A percentile compares a stretch with the other conserved stretches of the same genome.
These are phyloP conservation scores for Stephania yunnanensis DNA, from an alignment of 164 flowering plant genomes.

Conservation along the genomic window DNA sequence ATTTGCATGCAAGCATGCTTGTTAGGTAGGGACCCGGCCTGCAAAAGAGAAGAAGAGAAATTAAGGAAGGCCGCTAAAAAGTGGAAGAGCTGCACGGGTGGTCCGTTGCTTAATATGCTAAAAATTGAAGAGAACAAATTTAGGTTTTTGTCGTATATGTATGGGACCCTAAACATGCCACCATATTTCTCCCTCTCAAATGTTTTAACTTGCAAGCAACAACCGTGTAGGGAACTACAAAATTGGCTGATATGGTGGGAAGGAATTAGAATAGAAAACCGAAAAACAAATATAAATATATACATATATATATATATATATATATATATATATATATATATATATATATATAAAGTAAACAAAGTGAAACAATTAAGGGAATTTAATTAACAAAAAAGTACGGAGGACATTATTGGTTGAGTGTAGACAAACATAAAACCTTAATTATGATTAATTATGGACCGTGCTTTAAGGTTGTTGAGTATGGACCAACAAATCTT, in stretches of 20 bases:
- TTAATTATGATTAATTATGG: background rate
- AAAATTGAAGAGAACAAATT: background rate
- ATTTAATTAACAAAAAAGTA: background rate
- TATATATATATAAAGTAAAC: no score
- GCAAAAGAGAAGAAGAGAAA: background rate
- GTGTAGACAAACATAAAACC: background rate
- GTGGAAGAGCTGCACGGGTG: background rate
- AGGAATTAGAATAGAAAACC: no score
- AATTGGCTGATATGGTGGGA: background rate
- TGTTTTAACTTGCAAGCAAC: background rate
- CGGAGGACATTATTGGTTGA: background rate
- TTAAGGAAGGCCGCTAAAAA: background rate
- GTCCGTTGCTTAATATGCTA: background rate
- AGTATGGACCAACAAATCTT: background rate
- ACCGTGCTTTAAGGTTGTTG: background rate
- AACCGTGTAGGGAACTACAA: background rate
- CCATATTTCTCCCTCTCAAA: background rate
- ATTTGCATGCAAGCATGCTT: background rate
- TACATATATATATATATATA: no score
- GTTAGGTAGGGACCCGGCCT: background rate
- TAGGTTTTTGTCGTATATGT: background rate
- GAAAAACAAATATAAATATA: no score
- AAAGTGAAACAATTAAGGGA: no score
- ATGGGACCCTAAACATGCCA: background rate
- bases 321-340: no score